Conservation (phyloP, 495 filamentous ascomycete species). For the Xylona heveae region DNA sequence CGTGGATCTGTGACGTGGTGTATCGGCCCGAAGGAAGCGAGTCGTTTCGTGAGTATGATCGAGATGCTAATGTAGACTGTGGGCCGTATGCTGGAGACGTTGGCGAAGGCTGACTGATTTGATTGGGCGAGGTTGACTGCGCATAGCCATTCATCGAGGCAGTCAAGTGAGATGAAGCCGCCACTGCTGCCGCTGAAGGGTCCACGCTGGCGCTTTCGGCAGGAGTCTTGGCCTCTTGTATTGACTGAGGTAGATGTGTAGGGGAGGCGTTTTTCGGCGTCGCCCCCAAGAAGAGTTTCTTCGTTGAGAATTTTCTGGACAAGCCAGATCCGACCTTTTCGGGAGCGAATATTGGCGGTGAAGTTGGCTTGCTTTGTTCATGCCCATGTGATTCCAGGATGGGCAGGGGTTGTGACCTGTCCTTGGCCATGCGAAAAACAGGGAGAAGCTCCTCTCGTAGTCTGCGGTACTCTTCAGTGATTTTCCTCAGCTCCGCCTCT, state of each 20-base stretch:
- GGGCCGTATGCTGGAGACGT: slow-evolving; percentile 48
- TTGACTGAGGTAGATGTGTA: slow-evolving; percentile 44
- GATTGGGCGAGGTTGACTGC: slow-evolving; percentile 27
- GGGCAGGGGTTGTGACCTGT: slow-evolving; percentile 73
- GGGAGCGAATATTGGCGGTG: slow-evolving; percentile 25
- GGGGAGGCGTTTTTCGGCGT: slow-evolving; percentile 66
- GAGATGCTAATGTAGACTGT: slow-evolving; percentile 24
- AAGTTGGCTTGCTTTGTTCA: slow-evolving; percentile 21
- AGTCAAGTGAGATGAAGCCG: slow-evolving; percentile 57
- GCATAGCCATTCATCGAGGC: slow-evolving; percentile 46
- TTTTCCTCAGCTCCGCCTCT: slow-evolving; percentile 57
- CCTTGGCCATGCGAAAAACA: slow-evolving; percentile 72
- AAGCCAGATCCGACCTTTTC: slow-evolving; percentile 25
- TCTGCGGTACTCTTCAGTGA: slow-evolving; percentile 67
- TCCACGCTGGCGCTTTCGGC: slow-evolving; percentile 30
- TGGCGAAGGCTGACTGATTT: slow-evolving; percentile 57
- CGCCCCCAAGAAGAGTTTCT: slow-evolving; percentile 66
- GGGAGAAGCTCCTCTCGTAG: slow-evolving; percentile 81
- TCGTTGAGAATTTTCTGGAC: slow-evolving; percentile 72
- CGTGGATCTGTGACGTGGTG: slow-evolving; percentile 21
- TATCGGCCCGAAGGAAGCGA: slow-evolving; percentile 15
- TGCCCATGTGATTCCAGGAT: slow-evolving; percentile 15
- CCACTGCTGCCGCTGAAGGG: slow-evolving; percentile 41
- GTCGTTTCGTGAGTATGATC: slow-evolving; percentile 24
- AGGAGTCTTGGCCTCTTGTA: slow-evolving; percentile 28